A percentile compares a stretch with the other conserved stretches of the same genome.
Evolutionary conservation across 441 rosid genomes (phyloP).

Genomic region (Francoa sonchifolia): DNA sequence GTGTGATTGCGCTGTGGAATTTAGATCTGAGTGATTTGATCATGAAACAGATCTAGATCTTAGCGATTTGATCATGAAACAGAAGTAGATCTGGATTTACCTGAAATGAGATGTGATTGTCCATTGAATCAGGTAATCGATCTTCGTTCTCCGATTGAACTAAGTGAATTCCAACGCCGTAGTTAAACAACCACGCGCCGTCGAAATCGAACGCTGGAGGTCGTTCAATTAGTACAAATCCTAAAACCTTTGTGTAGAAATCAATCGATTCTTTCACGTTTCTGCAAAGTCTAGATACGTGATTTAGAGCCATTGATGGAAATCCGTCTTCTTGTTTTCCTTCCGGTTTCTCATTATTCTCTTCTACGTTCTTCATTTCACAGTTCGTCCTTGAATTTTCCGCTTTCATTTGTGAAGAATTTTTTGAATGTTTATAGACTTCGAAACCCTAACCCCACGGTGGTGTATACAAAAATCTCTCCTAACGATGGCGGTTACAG

Average conservation of each 20-base stretch:
- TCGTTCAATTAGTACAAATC: slow-evolving; percentile 41
- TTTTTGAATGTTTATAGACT: too few species aligned
- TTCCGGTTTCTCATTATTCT: too few species aligned
- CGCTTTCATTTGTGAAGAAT: too few species aligned
- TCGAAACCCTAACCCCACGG: too few species aligned
- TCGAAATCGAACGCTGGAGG: slow-evolving; percentile 37
- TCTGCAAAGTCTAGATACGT: slow-evolving; percentile 54
- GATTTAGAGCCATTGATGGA: slow-evolving; percentile 53
- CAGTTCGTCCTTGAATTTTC: too few species aligned
- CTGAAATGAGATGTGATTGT: slow-evolving; percentile 62
- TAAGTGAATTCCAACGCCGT: slow-evolving; percentile 55
- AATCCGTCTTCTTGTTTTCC: slow-evolving; percentile 7
- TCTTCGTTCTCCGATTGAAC: slow-evolving; percentile 36
- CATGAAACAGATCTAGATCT: too few species aligned
- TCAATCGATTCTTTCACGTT: slow-evolving; percentile 35
- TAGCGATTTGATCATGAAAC: neutral
- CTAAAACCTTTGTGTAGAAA: slow-evolving; percentile 51
- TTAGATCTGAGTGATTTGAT: too few species aligned
- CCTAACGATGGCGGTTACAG: too few species aligned
- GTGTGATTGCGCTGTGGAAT: too few species aligned
- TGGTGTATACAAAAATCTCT: too few species aligned
- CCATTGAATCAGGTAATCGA: slow-evolving; percentile 44
- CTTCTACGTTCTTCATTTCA: too few species aligned
- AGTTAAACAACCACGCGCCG: slow-evolving; percentile 62
- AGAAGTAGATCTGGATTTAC: too few species aligned